Percentiles rank a stretch among this genome's conserved stretches.
These are phyloP conservation scores for Microdochium nivale DNA, from an alignment of 2,329 filamentous ascomycete species.

Conservation along the genomic window DNA sequence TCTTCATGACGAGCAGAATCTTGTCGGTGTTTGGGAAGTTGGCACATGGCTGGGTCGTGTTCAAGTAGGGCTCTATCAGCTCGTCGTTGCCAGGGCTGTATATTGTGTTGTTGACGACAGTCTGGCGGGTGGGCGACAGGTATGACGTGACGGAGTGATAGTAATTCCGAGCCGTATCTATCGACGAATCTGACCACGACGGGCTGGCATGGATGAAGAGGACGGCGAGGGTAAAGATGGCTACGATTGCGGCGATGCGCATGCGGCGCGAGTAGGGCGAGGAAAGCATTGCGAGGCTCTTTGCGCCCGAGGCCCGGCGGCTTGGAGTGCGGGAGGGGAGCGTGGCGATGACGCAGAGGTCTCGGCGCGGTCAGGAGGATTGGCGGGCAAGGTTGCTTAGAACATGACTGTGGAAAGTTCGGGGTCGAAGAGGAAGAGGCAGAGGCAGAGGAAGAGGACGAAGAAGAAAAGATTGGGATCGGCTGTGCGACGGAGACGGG, in stretches of 20 bases:
- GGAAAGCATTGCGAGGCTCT: constrained; percentile 14
- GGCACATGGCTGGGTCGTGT: constrained; percentile 27
- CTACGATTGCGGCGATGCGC: constrained; percentile 16
- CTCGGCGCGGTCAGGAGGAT: too few species aligned
- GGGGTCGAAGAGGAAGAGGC: too few species aligned
- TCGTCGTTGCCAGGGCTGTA: constrained; percentile 25
- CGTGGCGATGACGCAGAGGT: neutral
- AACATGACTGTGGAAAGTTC: too few species aligned
- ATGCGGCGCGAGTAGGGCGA: constrained; percentile 18
- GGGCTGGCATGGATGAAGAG: constrained; percentile 16
- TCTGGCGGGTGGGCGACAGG: constrained; percentile 6
- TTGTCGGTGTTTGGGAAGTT: constrained; percentile 32
- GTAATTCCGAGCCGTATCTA: constrained; percentile 14
- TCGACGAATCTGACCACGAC: constrained; percentile 13
- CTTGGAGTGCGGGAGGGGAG: neutral
- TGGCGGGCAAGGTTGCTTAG: too few species aligned
- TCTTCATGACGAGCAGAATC: constrained; percentile 48
- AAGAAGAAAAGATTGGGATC: too few species aligned
- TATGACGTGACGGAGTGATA: constrained; percentile 18
- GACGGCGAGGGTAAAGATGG: constrained; percentile 12
- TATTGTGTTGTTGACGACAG: constrained; percentile 29
- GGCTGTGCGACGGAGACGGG: too few species aligned
- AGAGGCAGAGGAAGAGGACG: too few species aligned
- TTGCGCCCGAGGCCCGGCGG: neutral
- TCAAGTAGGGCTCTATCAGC: constrained; percentile 23